Percentiles rank a stretch among this genome's conserved stretches.
These are phyloP conservation scores for Lunularia cruciata DNA, from an alignment of 225 moss, liverwort and hornwort species.

Conservation along the genomic window DNA sequence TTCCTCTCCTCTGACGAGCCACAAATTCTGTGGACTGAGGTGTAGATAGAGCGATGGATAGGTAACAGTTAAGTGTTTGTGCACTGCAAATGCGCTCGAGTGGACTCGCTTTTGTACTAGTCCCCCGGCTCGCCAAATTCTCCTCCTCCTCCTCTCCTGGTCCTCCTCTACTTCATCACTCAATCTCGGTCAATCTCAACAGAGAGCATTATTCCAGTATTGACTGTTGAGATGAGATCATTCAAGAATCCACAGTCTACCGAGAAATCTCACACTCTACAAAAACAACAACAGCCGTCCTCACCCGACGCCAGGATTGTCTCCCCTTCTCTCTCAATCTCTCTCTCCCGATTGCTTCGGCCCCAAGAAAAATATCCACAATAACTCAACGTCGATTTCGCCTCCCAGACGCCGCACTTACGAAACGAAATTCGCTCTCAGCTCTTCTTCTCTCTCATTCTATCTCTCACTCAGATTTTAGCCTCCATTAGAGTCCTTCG, in stretches of 20 bases:
- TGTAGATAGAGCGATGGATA: neutral
- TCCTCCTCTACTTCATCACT: neutral
- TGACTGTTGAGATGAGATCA: constrained; percentile 3
- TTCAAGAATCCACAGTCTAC: neutral
- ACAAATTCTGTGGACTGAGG: neutral
- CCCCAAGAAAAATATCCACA: no score
- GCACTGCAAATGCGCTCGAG: neutral
- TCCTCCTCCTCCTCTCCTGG: neutral
- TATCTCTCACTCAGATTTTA: neutral
- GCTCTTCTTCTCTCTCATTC: neutral
- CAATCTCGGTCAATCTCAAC: neutral
- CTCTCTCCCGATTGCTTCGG: no score
- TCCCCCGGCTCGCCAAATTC: constrained; percentile 2
- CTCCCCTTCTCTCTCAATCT: neutral
- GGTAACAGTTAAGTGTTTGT: neutral
- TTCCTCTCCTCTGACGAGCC: no score
- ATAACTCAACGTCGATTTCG: no score
- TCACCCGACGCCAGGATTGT: constrained; percentile 3
- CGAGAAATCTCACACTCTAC: neutral
- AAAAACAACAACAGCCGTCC: neutral
- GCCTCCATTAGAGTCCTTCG: neutral
- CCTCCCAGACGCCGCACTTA: no score
- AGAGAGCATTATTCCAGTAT: neutral
- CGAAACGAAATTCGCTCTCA: no score
- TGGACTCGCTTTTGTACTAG: neutral